Evolutionary conservation across 192 early-diverging fungal genomes (phyloP), one percentile per base, ranked within the genome.

Genomic region (Gryganskiella cystojenkinii): DNA sequence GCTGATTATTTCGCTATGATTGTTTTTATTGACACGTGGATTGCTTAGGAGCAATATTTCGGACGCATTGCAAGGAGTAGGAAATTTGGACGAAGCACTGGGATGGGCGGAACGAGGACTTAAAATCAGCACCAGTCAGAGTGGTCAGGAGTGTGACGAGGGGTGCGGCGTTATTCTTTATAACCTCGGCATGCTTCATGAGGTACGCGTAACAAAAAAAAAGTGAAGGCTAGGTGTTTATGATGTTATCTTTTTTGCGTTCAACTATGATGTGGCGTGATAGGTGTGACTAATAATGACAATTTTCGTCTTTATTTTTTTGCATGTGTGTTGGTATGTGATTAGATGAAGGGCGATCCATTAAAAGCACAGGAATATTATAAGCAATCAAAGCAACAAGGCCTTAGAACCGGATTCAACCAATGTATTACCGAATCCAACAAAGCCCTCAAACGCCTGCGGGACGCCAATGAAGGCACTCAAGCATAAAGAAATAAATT

Each of bases 181-280:
- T 34, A 89, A 89, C 35, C 64, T 89, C 20, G 87, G 87, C 44
- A 87, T 87, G 84, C 58, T 87, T 28, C 79, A 84, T 25, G 87
- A 89, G 81, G 87, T 89, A 84, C 7, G 37, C 13, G 5, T 40
- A 40, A 40, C 37, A 9, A n/a, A n/a, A n/a, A n/a, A n/a, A n/a
- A n/a, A n/a, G n/a, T n/a, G n/a, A n/a, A n/a, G n/a, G 7, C 37
- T 13, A 40, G 7, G 37, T 40, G 7, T 40, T 40, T 40, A 13
- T 40, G 5, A 40, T 40, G 37, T 13, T 9, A 13, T 40, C 5
- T 13, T 5, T 13, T 40, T 40, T n/a, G n/a, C 37, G 37, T 9
- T 40, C 7, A 40, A 40, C 37, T 40, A 13, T 5, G 37, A 40
- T 13, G 37, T 40, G 13, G 13, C 5, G 13, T 40, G 37, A 40